These are phyloP conservation scores for Boletus reticulatus DNA, from an alignment of 768 basidiomycete genomes.

Conservation along the genomic window DNA sequence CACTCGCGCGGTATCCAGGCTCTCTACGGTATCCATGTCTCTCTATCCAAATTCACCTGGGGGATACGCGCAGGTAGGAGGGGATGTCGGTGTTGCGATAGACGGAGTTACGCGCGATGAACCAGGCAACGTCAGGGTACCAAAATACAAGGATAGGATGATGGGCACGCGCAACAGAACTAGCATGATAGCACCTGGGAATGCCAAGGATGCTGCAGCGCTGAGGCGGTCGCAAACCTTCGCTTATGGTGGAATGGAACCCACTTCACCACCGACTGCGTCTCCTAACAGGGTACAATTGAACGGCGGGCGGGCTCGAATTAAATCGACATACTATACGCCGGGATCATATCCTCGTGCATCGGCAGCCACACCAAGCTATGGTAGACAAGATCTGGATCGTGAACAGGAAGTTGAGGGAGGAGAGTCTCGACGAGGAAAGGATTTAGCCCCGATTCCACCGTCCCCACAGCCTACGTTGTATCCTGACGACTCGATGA, in stretches of 20 bases:
- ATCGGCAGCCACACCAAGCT: conserved; percentile 42
- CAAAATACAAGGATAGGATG: conserved; percentile 37
- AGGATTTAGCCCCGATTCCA: conserved; percentile 36
- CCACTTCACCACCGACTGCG: conserved; percentile 39
- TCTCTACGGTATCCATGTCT: conserved; percentile 44
- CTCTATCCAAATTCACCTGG: conserved; percentile 46
- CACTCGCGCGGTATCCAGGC: conserved; percentile 39
- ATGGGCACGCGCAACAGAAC: conserved; percentile 15
- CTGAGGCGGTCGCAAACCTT: conserved; percentile 34
- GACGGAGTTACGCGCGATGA: conserved; percentile 41
- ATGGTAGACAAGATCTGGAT: conserved; percentile 34
- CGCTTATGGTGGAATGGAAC: conserved; percentile 56
- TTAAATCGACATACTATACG: conserved; percentile 68
- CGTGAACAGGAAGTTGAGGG: conserved; percentile 37
- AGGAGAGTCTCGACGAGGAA: conserved; percentile 43
- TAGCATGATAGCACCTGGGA: conserved; percentile 21
- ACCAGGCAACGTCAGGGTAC: conserved; percentile 32
- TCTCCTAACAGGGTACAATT: conserved; percentile 23
- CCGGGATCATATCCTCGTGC: conserved; percentile 53
- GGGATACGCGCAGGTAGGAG: conserved; percentile 20
- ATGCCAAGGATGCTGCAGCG: conserved; percentile 18
- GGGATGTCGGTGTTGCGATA: conserved; percentile 36
- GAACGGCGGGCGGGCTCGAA: conserved; percentile 57
- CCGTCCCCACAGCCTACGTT: conserved; percentile 62
- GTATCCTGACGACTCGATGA: conserved; percentile 73